These are phyloP conservation scores for Neonectria hederae DNA, from an alignment of 2,329 filamentous ascomycete genomes.

Conservation along the genomic window DNA sequence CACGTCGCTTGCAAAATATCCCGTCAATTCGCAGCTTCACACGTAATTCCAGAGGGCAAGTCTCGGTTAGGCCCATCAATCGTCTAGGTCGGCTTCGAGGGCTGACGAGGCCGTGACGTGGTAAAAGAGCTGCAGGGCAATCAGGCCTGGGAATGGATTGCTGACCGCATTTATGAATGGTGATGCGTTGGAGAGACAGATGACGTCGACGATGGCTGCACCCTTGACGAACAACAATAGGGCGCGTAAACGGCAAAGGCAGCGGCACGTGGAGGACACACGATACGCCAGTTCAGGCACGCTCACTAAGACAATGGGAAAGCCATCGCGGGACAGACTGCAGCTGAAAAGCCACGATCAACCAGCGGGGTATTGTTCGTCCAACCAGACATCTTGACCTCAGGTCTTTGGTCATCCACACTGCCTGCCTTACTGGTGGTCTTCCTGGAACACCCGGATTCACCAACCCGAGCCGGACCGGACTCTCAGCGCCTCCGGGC, in stretches of 20 bases:
- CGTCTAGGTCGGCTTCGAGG: background rate
- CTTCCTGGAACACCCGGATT: too few relatives aligned
- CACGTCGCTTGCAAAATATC: background rate
- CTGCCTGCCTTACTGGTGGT: too few relatives aligned
- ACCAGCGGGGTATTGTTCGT: background rate
- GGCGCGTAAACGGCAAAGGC: background rate
- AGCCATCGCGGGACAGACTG: background rate
- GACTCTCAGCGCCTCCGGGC: background rate
- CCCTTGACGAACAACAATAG: background rate
- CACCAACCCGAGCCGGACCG: background rate
- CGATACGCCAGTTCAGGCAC: background rate
- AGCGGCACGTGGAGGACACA: background rate
- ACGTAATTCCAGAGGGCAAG: background rate
- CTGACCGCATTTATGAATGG: background rate
- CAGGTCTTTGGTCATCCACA: background rate
- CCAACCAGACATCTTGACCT: background rate
- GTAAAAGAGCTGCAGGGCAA: background rate
- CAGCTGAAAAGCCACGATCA: background rate
- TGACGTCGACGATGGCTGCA: background rate
- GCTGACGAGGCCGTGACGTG: constrained; percentile 14
- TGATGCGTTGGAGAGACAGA: background rate
- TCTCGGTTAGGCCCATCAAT: background rate
- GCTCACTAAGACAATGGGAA: background rate
- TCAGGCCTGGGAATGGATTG: background rate
- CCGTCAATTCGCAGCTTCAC: background rate